These are phyloP conservation scores for Candida ipomoeae DNA, from an alignment of 805 yeast genomes.

Conservation along the genomic window DNA sequence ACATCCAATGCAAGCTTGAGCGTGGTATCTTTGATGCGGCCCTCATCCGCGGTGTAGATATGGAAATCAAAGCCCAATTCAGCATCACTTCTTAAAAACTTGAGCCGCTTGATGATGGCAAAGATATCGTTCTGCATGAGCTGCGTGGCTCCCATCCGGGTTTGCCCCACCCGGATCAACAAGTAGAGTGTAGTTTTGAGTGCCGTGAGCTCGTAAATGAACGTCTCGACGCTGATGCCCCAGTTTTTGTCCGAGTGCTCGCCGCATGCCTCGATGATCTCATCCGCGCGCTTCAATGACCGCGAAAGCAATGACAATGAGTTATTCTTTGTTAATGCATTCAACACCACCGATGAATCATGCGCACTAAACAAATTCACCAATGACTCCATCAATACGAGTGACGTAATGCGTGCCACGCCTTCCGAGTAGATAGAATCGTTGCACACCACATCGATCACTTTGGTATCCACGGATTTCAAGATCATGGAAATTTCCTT, in stretches of 20 bases:
- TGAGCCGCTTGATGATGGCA: constrained; percentile 52
- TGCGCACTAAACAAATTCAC: constrained; percentile 51
- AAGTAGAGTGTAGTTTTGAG: constrained; percentile 69
- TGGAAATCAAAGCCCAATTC: constrained; percentile 65
- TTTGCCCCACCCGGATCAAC: constrained; percentile 69
- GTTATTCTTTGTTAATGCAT: constrained; percentile 59
- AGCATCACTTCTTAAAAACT: constrained; percentile 65
- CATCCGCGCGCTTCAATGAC: constrained; percentile 67
- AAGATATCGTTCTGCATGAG: constrained; percentile 72
- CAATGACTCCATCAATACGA: constrained; percentile 67
- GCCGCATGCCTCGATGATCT: constrained; percentile 42
- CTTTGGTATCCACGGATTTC: constrained; percentile 53
- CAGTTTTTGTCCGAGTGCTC: constrained; percentile 11
- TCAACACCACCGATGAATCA: constrained; percentile 51
- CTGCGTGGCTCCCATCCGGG: constrained; percentile 71
- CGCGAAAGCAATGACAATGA: constrained; percentile 61
- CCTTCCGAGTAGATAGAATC: constrained; percentile 84
- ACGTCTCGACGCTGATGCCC: constrained; percentile 45
- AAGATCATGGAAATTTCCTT: constrained; percentile 51
- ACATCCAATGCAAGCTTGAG: constrained; percentile 51
- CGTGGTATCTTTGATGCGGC: constrained; percentile 6
- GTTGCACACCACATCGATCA: constrained; percentile 62
- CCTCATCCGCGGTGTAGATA: constrained; percentile 26
- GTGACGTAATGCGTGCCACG: constrained; percentile 66
- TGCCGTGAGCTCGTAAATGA: constrained; percentile 71